phyloP scores from a whole-genome alignment of 345 rosid species.

The Bruguiera parviflora region DNA sequence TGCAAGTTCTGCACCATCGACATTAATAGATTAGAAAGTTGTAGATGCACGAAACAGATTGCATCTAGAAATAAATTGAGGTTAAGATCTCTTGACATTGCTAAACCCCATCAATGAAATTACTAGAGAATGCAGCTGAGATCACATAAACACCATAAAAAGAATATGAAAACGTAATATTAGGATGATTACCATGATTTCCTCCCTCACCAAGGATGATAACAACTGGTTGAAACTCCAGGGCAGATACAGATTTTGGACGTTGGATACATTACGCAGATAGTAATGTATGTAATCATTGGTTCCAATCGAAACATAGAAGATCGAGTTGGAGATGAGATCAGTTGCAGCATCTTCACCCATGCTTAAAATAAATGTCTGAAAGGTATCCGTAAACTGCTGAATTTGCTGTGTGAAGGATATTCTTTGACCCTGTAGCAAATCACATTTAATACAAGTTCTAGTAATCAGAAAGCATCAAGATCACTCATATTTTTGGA shows the following conservation, averaged over 20 bases:
- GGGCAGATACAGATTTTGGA: conserved; percentile 67
- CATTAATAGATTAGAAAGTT: not conserved
- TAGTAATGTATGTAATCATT: conserved; percentile 94
- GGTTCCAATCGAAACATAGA: conserved; percentile 76
- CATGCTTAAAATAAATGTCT: conserved; percentile 57
- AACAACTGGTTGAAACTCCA: conserved; percentile 86
- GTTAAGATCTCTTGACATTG: not conserved
- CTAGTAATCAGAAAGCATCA: too few relatives aligned
- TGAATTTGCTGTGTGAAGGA: conserved; percentile 82
- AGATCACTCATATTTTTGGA: too few relatives aligned
- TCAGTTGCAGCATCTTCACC: conserved; percentile 56
- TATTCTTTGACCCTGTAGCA: conserved; percentile 70
- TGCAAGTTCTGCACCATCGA: conserved; percentile 58
- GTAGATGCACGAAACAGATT: not conserved
- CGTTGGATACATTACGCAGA: conserved; percentile 62
- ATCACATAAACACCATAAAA: not conserved
- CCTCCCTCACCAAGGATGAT: conserved; percentile 55
- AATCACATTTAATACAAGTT: not conserved
- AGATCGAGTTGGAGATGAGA: conserved; percentile 59
- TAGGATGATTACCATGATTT: conserved; percentile 51
- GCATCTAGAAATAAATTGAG: not conserved
- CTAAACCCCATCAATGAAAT: not conserved
- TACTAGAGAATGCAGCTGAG: not conserved
- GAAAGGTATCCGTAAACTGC: conserved; percentile 76
- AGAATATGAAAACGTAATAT: not conserved